These are phyloP conservation scores for Trametes sp. DNA, from an alignment of 1,284 basidiomycete species.

Conservation along the genomic window DNA sequence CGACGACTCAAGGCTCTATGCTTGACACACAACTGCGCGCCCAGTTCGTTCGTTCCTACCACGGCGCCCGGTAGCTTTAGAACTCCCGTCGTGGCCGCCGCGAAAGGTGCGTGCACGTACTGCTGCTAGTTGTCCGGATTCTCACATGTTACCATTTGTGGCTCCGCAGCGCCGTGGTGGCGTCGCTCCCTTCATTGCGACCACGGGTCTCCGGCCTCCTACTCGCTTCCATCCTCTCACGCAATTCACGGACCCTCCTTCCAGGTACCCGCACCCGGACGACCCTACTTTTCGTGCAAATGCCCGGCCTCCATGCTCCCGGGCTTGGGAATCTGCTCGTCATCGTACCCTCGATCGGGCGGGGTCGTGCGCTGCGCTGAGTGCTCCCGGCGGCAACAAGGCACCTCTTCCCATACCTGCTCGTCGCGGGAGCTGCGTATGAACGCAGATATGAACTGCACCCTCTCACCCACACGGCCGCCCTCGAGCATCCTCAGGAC, in stretches of 20 bases:
- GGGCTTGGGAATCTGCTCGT: background rate
- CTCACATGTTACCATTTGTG: slow-evolving; percentile 1
- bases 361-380: background rate
- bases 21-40: background rate
- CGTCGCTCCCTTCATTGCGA: slow-evolving; percentile 13
- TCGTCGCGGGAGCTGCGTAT: slow-evolving; percentile 16
- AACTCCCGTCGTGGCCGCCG: background rate
- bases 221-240: slow-evolving; percentile 11
- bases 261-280: slow-evolving; percentile 14
- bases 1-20: background rate
- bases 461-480: slow-evolving; percentile 4
- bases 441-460: slow-evolving; percentile 5
- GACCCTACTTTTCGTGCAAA: slow-evolving; percentile 12
- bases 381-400: slow-evolving; percentile 13
- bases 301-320: slow-evolving; percentile 3
- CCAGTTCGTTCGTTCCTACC: background rate
- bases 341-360: slow-evolving; percentile 6
- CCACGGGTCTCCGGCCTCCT: background rate
- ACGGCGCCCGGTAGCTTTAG: background rate
- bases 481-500: background rate
- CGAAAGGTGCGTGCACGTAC: slow-evolving; percentile 7
- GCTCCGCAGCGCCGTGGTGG: slow-evolving; percentile 22
- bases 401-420: background rate
- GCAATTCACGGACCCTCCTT: slow-evolving; percentile 1
- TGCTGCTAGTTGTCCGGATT: background rate